Evolutionary conservation across 371 early-diverging fungal genomes (phyloP).

Genomic region (Nematocida sp.): DNA sequence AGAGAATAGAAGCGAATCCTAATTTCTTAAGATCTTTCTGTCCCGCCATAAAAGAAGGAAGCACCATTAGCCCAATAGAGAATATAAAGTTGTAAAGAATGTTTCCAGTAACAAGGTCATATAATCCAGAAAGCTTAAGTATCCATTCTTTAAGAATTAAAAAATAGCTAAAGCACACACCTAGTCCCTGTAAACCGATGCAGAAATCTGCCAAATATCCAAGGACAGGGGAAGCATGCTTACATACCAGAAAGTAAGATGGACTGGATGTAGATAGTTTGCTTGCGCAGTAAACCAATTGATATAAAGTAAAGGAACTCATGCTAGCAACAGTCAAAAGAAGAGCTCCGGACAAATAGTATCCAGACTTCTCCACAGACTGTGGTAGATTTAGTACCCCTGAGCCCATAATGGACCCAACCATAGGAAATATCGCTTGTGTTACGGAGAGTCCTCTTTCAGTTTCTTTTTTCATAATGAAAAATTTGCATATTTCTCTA

Average conservation of each 20-base stretch:
- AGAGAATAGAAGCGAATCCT: constrained; percentile 8
- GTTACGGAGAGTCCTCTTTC: constrained; percentile 45
- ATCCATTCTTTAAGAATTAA: constrained; percentile 48
- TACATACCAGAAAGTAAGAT: constrained; percentile 42
- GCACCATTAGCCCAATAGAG: constrained; percentile 9
- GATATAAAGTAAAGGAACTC: constrained; percentile 58
- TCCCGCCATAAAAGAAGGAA: constrained; percentile 18
- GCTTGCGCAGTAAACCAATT: constrained; percentile 53
- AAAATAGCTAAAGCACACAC: constrained; percentile 43
- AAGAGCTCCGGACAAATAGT: constrained; percentile 37
- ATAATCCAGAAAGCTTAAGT: background rate
- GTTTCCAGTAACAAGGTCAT: background rate
- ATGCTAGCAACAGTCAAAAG: constrained; percentile 48
- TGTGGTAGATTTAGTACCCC: constrained; percentile 61
- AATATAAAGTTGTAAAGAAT: constrained; percentile 20
- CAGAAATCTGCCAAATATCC: constrained; percentile 47
- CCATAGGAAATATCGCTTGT: constrained; percentile 55
- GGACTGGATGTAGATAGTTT: constrained; percentile 6
- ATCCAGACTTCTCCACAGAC: constrained; percentile 61
- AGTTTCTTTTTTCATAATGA: constrained; percentile 1
- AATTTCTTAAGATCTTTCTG: constrained; percentile 48
- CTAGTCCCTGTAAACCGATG: constrained; percentile 52
- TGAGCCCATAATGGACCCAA: constrained; percentile 63
- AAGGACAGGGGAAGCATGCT: constrained; percentile 21
- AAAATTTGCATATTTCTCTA: background rate